Percentiles rank a stretch among this genome's conserved stretches.
phyloP scores from a whole-genome alignment of 2,329 filamentous ascomycete genomes.

The Cladosporium austrohemisphaericum region DNA sequence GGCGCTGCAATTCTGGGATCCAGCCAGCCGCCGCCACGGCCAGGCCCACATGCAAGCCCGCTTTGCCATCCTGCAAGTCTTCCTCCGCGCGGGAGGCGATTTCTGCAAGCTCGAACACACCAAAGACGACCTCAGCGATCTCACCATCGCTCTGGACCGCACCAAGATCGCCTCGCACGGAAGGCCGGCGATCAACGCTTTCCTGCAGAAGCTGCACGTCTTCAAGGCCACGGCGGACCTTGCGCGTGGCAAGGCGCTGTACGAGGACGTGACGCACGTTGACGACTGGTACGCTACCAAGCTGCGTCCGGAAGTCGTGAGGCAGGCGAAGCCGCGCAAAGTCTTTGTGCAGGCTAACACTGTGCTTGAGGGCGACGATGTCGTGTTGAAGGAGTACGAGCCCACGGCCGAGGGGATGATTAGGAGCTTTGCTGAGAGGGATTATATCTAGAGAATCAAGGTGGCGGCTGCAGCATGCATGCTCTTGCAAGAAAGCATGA shows the following conservation, averaged over 20 bases:
- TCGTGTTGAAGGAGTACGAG: slow-evolving; percentile 81
- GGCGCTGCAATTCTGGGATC: slow-evolving; percentile 92
- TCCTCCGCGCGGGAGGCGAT: slow-evolving; percentile 78
- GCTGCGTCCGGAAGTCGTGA: slow-evolving; percentile 70
- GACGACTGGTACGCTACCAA: slow-evolving; percentile 81
- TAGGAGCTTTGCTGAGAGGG: slow-evolving; percentile 58
- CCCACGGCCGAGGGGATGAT: slow-evolving; percentile 76
- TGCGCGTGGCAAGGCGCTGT: slow-evolving; percentile 71
- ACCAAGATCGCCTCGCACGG: slow-evolving; percentile 82
- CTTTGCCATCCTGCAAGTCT: slow-evolving; percentile 80
- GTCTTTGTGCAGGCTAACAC: slow-evolving; percentile 96
- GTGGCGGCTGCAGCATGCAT: too few species aligned
- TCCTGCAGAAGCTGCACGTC: slow-evolving; percentile 86
- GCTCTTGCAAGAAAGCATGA: too few species aligned
- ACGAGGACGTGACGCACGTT: slow-evolving; percentile 78
- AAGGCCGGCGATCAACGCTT: slow-evolving; percentile 76
- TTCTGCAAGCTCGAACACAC: slow-evolving; percentile 79
- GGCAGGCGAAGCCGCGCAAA: slow-evolving; percentile 78
- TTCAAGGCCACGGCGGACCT: slow-evolving; percentile 90
- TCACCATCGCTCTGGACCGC: slow-evolving; percentile 78
- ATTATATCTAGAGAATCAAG: slow-evolving; percentile 29
- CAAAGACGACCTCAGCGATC: slow-evolving; percentile 66
- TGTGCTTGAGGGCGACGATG: slow-evolving; percentile 61
- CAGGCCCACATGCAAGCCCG: slow-evolving; percentile 78
- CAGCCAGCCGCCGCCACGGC: slow-evolving; percentile 57